Percentiles rank a stretch among this genome's conserved stretches.
These are phyloP conservation scores for Ceratocystis diversiconidia DNA, from an alignment of 2,329 filamentous ascomycete genomes.

Conservation along the genomic window DNA sequence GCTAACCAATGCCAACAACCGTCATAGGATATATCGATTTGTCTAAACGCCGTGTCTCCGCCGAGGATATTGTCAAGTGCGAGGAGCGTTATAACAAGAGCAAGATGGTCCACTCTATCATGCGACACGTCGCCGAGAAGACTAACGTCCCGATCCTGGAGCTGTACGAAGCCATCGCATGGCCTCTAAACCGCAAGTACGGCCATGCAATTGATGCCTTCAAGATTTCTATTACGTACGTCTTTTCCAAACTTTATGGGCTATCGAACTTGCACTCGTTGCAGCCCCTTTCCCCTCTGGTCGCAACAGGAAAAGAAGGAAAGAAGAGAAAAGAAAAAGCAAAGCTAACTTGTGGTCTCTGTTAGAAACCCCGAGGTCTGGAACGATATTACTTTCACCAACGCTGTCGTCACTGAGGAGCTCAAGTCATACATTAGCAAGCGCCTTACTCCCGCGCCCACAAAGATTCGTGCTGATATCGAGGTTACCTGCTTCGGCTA, in stretches of 20 bases:
- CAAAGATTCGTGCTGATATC: conserved; percentile 94
- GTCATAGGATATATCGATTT: conserved; percentile 75
- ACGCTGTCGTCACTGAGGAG: conserved; percentile 71
- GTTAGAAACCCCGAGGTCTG: conserved; percentile 86
- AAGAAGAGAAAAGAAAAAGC: too few relatives aligned
- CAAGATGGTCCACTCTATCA: conserved; percentile 98
- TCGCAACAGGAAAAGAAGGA: background rate
- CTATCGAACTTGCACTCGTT: background rate
- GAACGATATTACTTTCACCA: conserved; percentile 84
- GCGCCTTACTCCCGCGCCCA: conserved; percentile 93
- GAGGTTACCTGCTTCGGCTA: conserved; percentile 93
- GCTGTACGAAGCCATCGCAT: conserved; percentile 86
- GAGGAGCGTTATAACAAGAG: conserved; percentile 99
- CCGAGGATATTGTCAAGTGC: conserved; percentile 95
- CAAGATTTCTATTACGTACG: conserved; percentile 94
- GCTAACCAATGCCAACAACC: background rate
- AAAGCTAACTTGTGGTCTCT: background rate
- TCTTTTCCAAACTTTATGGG: conserved; percentile 16
- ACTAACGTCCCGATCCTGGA: conserved; percentile 85
- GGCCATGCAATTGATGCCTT: conserved; percentile 95
- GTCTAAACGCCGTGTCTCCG: conserved; percentile 92
- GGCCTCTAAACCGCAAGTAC: conserved; percentile 96
- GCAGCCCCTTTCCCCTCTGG: background rate
- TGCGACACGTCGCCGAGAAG: conserved; percentile 98
- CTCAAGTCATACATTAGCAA: conserved; percentile 93